These are phyloP conservation scores for Xylariaceae sp. DNA, from an alignment of 2,329 filamentous ascomycete species.

Conservation along the genomic window DNA sequence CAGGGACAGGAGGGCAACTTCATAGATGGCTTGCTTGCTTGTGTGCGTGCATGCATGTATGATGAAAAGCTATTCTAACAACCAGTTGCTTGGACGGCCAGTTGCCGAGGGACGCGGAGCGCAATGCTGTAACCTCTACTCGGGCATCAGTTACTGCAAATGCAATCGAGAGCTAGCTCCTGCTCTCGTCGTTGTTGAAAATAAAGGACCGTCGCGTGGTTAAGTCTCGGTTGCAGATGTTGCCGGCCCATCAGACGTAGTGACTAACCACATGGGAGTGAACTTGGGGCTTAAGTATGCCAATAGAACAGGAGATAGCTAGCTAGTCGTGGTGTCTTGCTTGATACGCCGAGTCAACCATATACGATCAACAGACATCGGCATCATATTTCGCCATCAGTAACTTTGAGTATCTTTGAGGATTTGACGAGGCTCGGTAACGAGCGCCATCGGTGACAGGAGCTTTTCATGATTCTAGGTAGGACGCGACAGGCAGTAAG, in stretches of 20 bases:
- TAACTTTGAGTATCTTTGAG: neutral
- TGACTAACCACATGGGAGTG: conserved; percentile 4
- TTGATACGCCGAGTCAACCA: conserved; percentile 4
- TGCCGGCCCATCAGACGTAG: conserved; percentile 2
- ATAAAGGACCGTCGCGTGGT: neutral
- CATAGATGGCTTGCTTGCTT: conserved; percentile 1
- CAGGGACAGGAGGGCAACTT: neutral
- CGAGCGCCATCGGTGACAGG: neutral
- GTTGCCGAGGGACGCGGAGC: conserved; percentile 2
- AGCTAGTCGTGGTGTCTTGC: conserved; percentile 8
- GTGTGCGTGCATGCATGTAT: conserved; percentile 6
- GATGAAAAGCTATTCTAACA: conserved; percentile 9
- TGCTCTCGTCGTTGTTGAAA: conserved; percentile 4
- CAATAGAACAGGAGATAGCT: conserved; percentile 8
- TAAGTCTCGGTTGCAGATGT: neutral
- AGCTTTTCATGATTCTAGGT: conserved; percentile 4
- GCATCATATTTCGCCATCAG: conserved; percentile 7
- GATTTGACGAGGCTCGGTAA: neutral
- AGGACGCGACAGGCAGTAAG: neutral
- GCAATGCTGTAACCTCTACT: conserved; percentile 1
- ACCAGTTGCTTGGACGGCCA: neutral
- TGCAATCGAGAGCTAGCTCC: conserved; percentile 5
- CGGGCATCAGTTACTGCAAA: conserved; percentile 7
- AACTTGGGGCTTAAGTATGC: conserved; percentile 5
- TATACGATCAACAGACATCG: conserved; percentile 8